Percentiles rank a stretch among this genome's conserved stretches.
Conservation (phyloP, 306 rosid species). For the Pterocarpus santalinus region DNA sequence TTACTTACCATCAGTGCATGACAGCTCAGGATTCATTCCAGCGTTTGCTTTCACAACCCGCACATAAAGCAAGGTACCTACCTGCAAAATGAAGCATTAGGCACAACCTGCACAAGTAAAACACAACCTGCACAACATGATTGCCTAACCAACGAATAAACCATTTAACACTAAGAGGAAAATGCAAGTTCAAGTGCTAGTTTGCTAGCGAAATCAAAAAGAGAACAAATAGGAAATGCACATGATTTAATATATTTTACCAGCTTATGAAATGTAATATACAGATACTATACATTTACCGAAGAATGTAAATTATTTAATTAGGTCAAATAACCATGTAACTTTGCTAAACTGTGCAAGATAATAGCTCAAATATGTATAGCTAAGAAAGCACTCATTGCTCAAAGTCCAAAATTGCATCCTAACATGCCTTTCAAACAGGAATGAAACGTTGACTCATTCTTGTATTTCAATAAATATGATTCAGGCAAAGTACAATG, state of each 20-base stretch:
- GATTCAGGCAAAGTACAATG: too few species aligned
- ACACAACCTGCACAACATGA: slow-evolving; percentile 6
- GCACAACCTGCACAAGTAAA: slow-evolving; percentile 24
- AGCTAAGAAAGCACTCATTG: neutral
- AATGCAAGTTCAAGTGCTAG: slow-evolving; percentile 31
- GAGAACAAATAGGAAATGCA: neutral
- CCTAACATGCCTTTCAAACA: neutral
- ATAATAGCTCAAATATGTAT: neutral
- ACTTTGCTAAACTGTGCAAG: neutral
- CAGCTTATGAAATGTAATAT: neutral
- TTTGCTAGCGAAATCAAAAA: slow-evolving; percentile 12
- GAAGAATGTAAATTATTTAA: neutral
- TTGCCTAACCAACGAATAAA: slow-evolving; percentile 18
- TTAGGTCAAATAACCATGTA: neutral
- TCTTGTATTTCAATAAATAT: neutral
- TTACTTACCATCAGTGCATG: slow-evolving; percentile 88
- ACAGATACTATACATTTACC: neutral
- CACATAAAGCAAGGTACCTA: slow-evolving; percentile 76
- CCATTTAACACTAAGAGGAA: neutral
- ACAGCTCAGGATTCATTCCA: slow-evolving; percentile 89
- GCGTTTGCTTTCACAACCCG: slow-evolving; percentile 88
- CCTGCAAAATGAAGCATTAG: slow-evolving; percentile 61
- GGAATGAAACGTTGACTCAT: neutral
- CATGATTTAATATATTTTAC: slow-evolving; percentile 2
- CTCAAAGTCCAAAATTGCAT: neutral